A percentile compares a stretch with the other conserved stretches of the same genome.
phyloP scores from a whole-genome alignment of 441 rosid genomes.

The Bocquillonia castaneifolia region DNA sequence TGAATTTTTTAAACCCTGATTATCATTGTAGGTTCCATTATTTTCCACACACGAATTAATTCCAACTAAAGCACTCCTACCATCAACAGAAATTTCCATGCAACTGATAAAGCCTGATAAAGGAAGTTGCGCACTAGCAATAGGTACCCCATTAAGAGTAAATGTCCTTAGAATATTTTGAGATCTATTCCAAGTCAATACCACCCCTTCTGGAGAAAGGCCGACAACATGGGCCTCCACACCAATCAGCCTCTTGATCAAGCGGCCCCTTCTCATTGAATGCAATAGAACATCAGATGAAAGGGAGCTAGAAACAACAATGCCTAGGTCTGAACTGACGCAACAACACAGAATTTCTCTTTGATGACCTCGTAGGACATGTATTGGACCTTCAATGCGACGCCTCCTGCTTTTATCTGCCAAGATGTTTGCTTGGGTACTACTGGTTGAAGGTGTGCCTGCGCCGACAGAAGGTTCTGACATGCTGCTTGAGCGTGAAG shows the following conservation, averaged over 20 bases:
- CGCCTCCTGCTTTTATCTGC: slow-evolving; percentile 58
- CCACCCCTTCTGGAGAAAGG: slow-evolving; percentile 77
- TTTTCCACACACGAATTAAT: slow-evolving; percentile 47
- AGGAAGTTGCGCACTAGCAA: slow-evolving; percentile 70
- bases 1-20: slow-evolving; percentile 25
- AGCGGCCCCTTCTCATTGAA: slow-evolving; percentile 79
- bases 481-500: slow-evolving; percentile 47
- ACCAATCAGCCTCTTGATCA: slow-evolving; percentile 75
- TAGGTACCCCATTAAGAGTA: slow-evolving; percentile 67
- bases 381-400: slow-evolving; percentile 91
- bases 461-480: slow-evolving; percentile 48
- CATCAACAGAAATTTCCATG: slow-evolving; percentile 83
- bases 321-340: slow-evolving; percentile 84
- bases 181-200: slow-evolving; percentile 71
- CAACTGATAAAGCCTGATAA: slow-evolving; percentile 60
- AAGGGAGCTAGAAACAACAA: slow-evolving; percentile 70
- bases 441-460: slow-evolving; percentile 43
- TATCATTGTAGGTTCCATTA: slow-evolving; percentile 23
- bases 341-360: slow-evolving; percentile 71
- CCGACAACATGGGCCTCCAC: slow-evolving; percentile 75
- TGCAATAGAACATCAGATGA: slow-evolving; percentile 75
- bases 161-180: slow-evolving; percentile 59
- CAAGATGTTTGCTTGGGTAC: slow-evolving; percentile 41
- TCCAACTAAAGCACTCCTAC: slow-evolving; percentile 71
- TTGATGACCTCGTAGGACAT: slow-evolving; percentile 86